Evolutionary conservation across 2,329 filamentous ascomycete genomes (phyloP), one percentile per base, ranked within the genome.

Genomic region (Phaeosphaeriaceae sp.): DNA sequence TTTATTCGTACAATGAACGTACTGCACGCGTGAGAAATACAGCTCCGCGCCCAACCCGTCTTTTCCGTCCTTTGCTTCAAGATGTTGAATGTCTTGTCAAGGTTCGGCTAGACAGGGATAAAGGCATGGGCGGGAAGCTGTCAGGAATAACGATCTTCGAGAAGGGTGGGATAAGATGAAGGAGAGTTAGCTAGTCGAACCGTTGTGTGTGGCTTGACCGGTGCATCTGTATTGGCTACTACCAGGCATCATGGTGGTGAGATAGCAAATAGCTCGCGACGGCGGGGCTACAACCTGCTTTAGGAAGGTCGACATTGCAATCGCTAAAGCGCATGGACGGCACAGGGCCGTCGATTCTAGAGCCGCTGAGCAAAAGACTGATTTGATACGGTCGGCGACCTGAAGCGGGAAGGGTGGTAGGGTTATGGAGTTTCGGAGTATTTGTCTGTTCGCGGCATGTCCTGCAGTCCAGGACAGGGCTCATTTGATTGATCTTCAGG

Each of bases 41-140:
- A 26, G 23, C 23, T 11, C 23, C 23, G 6, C 23, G 6, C 23
- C 7, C 11, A 26, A 11, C 23, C 23, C 11, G 23, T 26, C 23
- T 11, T 26, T 26, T 26, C 23, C 23, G 23, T 26, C 23, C 23
- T 26, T 3, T 26, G 23, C 23, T 11, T 26, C 23, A 11, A 26
- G 6, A 20, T 39, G 50, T 60, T 54, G 63, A 56, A 58, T 60
- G 42, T 40, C 43, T 47, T 61, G 63, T 61, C 44, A 63, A 59
- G 26, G 41, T 33, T 54, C 53, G 56, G 56, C 32, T 36, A 37
- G 29, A 30, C 42, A 47, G 51, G 40, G 42, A 40, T 41, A 18
- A 6, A 16, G 41, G 41, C 16, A 35, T 43, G 17, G 30, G 52
- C 52, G 46, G 54, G 43, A 41, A 21, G n/a, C 39, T 43, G 43